These are phyloP conservation scores for Crithidia thermophila DNA, from an alignment of 208 protist genomes.

Conservation along the genomic window DNA sequence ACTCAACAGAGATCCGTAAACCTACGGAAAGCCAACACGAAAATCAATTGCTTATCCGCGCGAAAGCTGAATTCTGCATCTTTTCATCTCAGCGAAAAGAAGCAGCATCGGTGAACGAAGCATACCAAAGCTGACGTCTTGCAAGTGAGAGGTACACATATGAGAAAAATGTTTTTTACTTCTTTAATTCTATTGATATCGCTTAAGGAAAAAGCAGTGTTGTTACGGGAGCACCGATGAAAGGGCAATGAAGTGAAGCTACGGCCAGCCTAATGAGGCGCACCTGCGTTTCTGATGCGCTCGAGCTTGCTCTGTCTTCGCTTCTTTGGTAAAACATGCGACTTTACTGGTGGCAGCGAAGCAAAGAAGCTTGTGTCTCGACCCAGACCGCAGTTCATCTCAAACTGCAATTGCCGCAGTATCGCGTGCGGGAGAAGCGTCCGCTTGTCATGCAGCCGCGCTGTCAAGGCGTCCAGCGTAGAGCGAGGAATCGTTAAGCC, in stretches of 20 bases:
- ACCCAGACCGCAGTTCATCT: constrained; percentile 4
- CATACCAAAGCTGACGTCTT: background rate
- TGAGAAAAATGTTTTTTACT: too few species aligned
- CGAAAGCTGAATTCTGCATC: background rate
- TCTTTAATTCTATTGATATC: background rate
- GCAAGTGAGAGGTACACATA: too few species aligned
- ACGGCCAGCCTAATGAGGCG: too few species aligned
- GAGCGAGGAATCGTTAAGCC: constrained; percentile 26
- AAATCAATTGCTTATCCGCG: background rate
- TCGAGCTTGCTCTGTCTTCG: constrained; percentile 29
- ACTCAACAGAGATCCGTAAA: too few species aligned
- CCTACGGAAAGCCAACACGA: too few species aligned
- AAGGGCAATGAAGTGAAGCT: too few species aligned
- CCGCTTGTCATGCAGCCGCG: background rate
- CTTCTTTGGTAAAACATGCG: background rate
- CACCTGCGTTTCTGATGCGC: constrained; percentile 8
- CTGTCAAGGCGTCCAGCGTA: constrained; percentile 13
- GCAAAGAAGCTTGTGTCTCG: background rate
- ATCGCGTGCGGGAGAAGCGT: background rate
- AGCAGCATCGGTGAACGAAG: background rate
- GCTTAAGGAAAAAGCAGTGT: background rate
- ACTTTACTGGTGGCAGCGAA: background rate
- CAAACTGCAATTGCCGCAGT: constrained; percentile 12
- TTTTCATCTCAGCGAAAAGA: background rate
- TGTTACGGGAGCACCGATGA: too few species aligned